Conservation (phyloP, 257 asterid genomes). For the Solanum neorickii region DNA sequence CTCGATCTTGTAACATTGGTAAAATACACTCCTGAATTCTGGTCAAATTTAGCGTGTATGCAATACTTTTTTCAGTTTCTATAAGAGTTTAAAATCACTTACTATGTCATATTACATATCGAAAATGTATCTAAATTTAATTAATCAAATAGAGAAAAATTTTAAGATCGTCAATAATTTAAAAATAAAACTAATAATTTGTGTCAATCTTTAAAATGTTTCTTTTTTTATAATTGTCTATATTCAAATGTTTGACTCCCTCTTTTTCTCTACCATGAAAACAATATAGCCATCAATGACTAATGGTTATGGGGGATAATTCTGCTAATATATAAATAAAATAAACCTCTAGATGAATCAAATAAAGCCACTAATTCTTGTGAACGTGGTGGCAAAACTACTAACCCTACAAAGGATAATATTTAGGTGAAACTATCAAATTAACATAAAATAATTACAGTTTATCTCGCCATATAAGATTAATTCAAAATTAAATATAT, state of each 20-base stretch:
- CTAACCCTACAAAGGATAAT: background rate
- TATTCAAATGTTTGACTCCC: background rate
- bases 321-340: background rate
- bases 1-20: background rate
- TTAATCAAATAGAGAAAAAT: background rate
- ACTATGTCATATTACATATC: no score
- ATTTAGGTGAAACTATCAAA: background rate
- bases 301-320: background rate
- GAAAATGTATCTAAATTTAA: no score
- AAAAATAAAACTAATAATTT: no score
- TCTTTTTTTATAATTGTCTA: no score
- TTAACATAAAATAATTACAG: no score
- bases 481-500: no score
- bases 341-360: background rate
- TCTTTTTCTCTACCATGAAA: background rate
- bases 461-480: background rate
- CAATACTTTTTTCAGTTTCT: background rate
- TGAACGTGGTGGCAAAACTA: background rate
- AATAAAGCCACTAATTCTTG: background rate
- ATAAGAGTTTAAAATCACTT: background rate
- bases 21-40: no score
- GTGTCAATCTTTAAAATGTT: rapidly evolving
- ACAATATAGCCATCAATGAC: background rate
- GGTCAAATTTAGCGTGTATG: rapidly evolving
- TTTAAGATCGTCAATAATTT: no score